These are phyloP conservation scores for Alternaria angustiovoidea DNA, from an alignment of 2,329 filamentous ascomycete species.

Conservation along the genomic window DNA sequence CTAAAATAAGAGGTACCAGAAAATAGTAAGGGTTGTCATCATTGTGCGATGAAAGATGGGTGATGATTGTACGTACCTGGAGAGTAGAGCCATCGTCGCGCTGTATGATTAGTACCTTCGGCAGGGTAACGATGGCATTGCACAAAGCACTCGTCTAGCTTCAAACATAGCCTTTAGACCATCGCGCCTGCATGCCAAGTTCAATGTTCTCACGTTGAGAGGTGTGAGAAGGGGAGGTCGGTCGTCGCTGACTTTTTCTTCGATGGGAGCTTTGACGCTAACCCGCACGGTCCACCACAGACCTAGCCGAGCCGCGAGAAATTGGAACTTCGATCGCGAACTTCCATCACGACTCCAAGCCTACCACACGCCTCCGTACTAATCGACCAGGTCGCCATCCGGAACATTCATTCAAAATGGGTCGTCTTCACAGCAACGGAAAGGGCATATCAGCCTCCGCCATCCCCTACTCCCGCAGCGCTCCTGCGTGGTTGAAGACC, in stretches of 20 bases:
- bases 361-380: conserved; percentile 36
- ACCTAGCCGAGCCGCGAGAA: conserved; percentile 35
- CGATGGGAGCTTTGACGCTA: conserved; percentile 15
- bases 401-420: conserved; percentile 69
- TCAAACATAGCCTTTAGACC: conserved; percentile 1
- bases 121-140: conserved; percentile 12
- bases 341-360: conserved; percentile 26
- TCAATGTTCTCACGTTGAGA: background rate
- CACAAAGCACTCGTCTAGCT: background rate
- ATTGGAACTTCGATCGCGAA: conserved; percentile 24
- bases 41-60: conserved; percentile 14
- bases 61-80: background rate
- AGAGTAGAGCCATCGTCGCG: background rate
- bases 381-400: conserved; percentile 33
- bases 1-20: conserved; percentile 87
- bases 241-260: conserved; percentile 20
- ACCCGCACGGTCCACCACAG: conserved; percentile 20
- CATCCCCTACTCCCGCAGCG: conserved; percentile 92
- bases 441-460: conserved; percentile 98
- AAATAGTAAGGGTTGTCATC: conserved; percentile 33
- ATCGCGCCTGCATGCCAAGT: background rate
- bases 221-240: conserved; percentile 9
- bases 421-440: conserved; percentile 98
- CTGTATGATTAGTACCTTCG: conserved; percentile 42
- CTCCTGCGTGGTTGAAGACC: conserved; percentile 97